Base-by-base conservation (phyloP, 164 flowering plant genomes). In the Nymphaea colorata region DNA sequence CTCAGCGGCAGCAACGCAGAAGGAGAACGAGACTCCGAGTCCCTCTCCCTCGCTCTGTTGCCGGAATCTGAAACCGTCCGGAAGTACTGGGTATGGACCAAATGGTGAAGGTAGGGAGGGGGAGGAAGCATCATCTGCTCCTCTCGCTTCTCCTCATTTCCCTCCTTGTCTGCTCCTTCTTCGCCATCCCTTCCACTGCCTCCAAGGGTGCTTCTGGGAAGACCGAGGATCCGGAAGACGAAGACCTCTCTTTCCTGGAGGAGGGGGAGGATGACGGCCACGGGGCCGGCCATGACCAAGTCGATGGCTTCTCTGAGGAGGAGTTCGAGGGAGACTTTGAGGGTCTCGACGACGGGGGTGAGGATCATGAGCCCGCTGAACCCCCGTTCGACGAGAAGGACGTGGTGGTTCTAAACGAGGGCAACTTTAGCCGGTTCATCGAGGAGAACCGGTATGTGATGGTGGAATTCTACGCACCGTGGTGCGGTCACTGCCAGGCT, bases 401-500 rank as follows among this genome's bases (percentile, higher is more conserved):
- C 70, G 98, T 93, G 8, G 86, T 93, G 42, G 86, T 91, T 63
- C 72, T 93, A 74, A 85, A 79, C 74, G 90, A 83, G 62, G 44
- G 84, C 67, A 93, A 93, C 64, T 91, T 93, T 79, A 89, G 77
- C 61, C 83, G 80, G 2, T 72, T 82, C n/a, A 57, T 93, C 10
- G 80, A 82, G 87, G 82, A 82, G 47, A 83, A 91, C 67, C 66
- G 74, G 81, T 85, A 76, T 61, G 90, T 89, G 61, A 83, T 93
- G 97, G 96, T 91, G 60, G 97, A 89, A 72, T 93, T 93, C 71
- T 93, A 93, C 61, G 98, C 96, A 18, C 94, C 98, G 64, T 93
- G 98, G 98, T 93, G 97, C 63, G 97, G 93, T 2, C 96, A 93
- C 64, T 93, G 97, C 78, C 84, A 91, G 80, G 75, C 86, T 2